Conservation (phyloP, 495 filamentous ascomycete genomes). For the Bombardia bombarda region DNA sequence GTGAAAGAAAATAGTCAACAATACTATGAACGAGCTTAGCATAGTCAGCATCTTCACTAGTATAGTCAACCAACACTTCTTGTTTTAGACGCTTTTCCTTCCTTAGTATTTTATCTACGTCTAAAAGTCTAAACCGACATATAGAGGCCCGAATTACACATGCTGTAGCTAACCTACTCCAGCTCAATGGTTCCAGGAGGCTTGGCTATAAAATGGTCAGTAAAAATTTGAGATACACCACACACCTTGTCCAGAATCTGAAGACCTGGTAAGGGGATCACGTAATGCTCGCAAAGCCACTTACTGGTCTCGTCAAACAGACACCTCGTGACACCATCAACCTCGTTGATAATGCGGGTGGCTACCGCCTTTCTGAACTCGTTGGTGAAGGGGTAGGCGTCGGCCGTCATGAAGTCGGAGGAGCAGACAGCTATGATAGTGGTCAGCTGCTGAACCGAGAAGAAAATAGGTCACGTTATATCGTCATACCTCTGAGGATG, state of each 20-base stretch:
- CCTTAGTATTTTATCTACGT: too few relatives aligned
- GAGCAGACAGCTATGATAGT: background rate
- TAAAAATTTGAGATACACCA: background rate
- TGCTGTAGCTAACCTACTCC: background rate
- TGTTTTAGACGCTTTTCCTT: too few relatives aligned
- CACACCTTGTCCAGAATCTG: too few relatives aligned
- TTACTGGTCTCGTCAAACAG: background rate
- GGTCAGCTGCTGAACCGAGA: too few relatives aligned
- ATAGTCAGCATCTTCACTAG: too few relatives aligned
- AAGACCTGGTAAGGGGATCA: too few relatives aligned
- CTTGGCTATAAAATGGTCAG: background rate
- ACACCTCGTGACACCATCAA: background rate
- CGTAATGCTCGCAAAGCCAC: background rate
- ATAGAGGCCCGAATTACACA: too few relatives aligned
- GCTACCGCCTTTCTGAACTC: background rate
- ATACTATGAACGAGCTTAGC: too few relatives aligned
- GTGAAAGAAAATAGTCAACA: too few relatives aligned
- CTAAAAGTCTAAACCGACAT: too few relatives aligned
- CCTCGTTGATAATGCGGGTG: background rate
- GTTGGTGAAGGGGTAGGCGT: background rate
- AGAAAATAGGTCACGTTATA: too few relatives aligned
- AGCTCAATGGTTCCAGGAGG: background rate
- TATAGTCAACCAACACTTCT: too few relatives aligned
- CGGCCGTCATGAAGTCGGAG: background rate
- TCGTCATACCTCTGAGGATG: background rate